A percentile compares a stretch with the other conserved stretches of the same genome.
Conservation (phyloP, 2,329 filamentous ascomycete species). For the Botrytis porri region DNA sequence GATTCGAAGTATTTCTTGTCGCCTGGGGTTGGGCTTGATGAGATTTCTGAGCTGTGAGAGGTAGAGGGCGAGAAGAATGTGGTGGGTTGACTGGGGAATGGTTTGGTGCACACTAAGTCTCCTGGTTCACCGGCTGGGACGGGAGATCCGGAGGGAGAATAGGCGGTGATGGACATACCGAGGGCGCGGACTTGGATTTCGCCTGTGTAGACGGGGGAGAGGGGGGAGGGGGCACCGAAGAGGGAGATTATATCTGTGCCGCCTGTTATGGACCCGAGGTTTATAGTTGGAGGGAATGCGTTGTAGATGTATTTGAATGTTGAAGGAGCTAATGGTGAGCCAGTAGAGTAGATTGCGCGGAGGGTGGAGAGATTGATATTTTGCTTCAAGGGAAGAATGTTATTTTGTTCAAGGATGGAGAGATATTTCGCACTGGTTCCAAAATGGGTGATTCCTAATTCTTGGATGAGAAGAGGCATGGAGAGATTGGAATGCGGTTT, state of each 20-base stretch:
- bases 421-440: conserved; percentile 94
- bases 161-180: conserved; percentile 70
- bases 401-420: conserved; percentile 80
- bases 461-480: conserved; percentile 77
- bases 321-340: conserved; percentile 85
- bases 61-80: conserved; percentile 63
- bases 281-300: conserved; percentile 72
- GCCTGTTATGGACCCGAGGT: conserved; percentile 90
- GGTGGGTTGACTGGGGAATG: conserved; percentile 89
- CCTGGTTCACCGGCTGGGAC: conserved; percentile 64
- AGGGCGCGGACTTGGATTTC: conserved; percentile 77
- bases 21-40: conserved; percentile 46
- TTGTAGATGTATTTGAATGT: conserved; percentile 87
- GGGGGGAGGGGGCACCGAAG: conserved; percentile 80
- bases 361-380: conserved; percentile 60
- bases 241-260: conserved; percentile 96
- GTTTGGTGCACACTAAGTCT: conserved; percentile 80
- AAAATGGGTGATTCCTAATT: conserved; percentile 83
- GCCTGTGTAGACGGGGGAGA: conserved; percentile 68
- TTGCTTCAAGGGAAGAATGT: conserved; percentile 53
- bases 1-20: conserved; percentile 72
- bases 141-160: conserved; percentile 47
- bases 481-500: conserved; percentile 73
- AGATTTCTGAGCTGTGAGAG: not conserved
- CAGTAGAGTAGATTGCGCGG: conserved; percentile 89